These are phyloP conservation scores for barley (Hordeum vulgare) DNA, from an alignment of 176 grass and related monocot species.

Conservation along the genomic window MorexV3_pseudomolecules_assembly NC_058518.1:404626677-404627176, in stretches of 20 bases:
- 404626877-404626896: constrained; percentile 15
- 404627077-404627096: constrained; percentile 29
- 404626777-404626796: too few relatives aligned
- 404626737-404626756: too few relatives aligned
- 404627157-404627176: background rate
- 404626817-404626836: background rate
- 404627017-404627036: background rate
- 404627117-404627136: background rate
- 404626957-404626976: background rate
- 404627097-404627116: background rate
- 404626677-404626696: too few relatives aligned
- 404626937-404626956: constrained; percentile 15
- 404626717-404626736: too few relatives aligned
- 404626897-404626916: background rate
- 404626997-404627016: background rate
- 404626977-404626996: background rate
- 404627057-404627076: background rate
- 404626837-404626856: background rate
- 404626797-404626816: too few relatives aligned
- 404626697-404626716: too few relatives aligned
- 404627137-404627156: background rate
- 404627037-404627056: background rate
- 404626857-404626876: background rate
- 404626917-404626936: constrained; percentile 49
- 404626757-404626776: too few relatives aligned